These are phyloP conservation scores for Fusarium verticillioides DNA, from an alignment of 2,329 filamentous ascomycete species.

Conservation along the genomic window DNA sequence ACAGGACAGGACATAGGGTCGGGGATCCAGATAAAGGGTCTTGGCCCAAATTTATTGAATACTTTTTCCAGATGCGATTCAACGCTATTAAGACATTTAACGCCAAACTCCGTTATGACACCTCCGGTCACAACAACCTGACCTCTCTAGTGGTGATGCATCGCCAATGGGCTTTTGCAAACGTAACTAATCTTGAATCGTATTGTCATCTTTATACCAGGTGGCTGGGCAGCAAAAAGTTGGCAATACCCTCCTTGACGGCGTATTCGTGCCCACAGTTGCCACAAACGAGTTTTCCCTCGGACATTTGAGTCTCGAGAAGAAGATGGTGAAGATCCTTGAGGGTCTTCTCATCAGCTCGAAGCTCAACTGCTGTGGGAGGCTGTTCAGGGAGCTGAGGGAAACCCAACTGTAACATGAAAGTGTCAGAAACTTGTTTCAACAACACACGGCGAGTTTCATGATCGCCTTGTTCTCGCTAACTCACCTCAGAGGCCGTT, in stretches of 20 bases:
- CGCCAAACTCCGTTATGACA: conserved; percentile 43
- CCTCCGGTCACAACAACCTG: conserved; percentile 5
- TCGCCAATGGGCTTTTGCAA: not conserved
- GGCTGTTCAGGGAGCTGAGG: conserved; percentile 74
- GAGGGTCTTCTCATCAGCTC: conserved; percentile 74
- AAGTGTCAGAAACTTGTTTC: conserved; percentile 15
- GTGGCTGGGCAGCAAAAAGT: conserved; percentile 94
- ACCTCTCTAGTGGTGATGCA: conserved; percentile 1
- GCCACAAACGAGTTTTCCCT: conserved; percentile 89
- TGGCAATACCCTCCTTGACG: conserved; percentile 95
- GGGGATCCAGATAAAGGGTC: conserved; percentile 10
- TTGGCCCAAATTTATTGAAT: conserved; percentile 19
- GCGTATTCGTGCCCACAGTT: conserved; percentile 94
- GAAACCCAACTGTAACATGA: conserved; percentile 74
- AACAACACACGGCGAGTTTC: conserved; percentile 1
- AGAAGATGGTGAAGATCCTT: conserved; percentile 83
- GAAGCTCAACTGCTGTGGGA: conserved; percentile 70
- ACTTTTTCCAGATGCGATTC: conserved; percentile 27
- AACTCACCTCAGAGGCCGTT: conserved; percentile 79
- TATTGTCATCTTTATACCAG: conserved; percentile 65
- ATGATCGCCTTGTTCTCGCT: not conserved
- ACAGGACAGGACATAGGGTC: conserved; percentile 30
- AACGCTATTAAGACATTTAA: conserved; percentile 31
- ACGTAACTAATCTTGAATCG: not conserved
- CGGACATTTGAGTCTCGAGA: conserved; percentile 88